phyloP scores from a whole-genome alignment of 345 rosid genomes.

The Eucalyptus grandis region DNA sequence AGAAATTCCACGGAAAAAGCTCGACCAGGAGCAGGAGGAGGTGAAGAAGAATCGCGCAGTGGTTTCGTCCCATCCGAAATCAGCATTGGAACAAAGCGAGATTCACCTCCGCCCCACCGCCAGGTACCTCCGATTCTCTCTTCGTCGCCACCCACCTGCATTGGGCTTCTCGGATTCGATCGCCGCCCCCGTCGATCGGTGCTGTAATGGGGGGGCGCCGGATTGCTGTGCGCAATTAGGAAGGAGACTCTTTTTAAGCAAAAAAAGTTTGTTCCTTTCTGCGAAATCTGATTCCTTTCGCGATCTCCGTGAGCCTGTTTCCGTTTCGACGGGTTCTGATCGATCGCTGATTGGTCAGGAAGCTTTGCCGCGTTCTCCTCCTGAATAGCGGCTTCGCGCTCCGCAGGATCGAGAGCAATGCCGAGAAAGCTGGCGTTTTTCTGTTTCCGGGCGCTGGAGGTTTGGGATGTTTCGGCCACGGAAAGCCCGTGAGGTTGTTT shows the following conservation, averaged over 20 bases:
- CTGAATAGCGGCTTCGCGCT: background rate
- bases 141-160: background rate
- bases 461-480: background rate
- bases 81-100: background rate
- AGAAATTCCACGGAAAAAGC: background rate
- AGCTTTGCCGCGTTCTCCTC: background rate
- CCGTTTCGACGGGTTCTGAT: background rate
- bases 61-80: background rate
- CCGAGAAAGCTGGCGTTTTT: background rate
- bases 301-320: background rate
- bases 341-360: background rate
- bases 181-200: background rate
- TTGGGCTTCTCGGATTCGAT: background rate
- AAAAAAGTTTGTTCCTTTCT: background rate
- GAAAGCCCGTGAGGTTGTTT: background rate
- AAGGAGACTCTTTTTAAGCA: background rate
- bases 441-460: background rate
- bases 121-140: background rate
- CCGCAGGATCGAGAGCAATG: background rate
- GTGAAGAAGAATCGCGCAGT: background rate
- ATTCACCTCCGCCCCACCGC: background rate
- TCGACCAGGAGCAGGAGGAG: background rate
- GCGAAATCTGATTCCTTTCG: background rate
- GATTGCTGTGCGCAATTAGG: background rate
- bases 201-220: background rate